Percentiles rank a stretch among this genome's conserved stretches.
phyloP scores from a whole-genome alignment of 106 monocot genomes.

The Vanilla planifolia region DNA sequence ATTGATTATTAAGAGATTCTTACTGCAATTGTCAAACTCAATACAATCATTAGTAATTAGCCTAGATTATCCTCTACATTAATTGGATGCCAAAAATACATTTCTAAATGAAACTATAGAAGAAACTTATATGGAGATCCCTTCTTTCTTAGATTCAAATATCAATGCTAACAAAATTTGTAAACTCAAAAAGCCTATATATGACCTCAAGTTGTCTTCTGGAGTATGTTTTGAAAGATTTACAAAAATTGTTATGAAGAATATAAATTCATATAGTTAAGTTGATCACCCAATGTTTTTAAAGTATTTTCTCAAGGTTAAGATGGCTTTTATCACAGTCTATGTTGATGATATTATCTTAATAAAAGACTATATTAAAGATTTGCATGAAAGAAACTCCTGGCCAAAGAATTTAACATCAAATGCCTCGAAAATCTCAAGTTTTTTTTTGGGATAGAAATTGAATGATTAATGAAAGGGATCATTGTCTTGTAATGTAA shows the following conservation, averaged over 20 bases:
- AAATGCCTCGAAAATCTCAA: no score
- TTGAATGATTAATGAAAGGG: no score
- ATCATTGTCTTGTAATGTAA: no score
- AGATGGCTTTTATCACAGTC: no score
- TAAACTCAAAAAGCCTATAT: background rate
- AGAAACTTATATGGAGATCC: background rate
- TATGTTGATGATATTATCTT: no score
- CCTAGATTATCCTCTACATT: background rate
- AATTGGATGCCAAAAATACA: background rate
- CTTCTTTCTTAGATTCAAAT: no score
- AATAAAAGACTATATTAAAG: no score
- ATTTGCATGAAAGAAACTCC: no score
- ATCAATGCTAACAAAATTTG: background rate
- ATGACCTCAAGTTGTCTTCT: constrained; percentile 5
- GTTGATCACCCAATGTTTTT: background rate
- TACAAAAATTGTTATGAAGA: background rate
- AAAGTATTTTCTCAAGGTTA: background rate
- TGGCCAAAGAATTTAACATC: no score
- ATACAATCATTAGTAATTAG: background rate
- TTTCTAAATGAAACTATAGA: background rate
- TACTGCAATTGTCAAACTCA: background rate
- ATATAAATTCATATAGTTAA: background rate
- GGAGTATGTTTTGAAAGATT: background rate
- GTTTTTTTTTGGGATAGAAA: no score
- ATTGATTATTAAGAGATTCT: background rate